phyloP scores from a whole-genome alignment of 371 early-diverging fungal genomes.

The Syncephalastrum monosporum region DNA sequence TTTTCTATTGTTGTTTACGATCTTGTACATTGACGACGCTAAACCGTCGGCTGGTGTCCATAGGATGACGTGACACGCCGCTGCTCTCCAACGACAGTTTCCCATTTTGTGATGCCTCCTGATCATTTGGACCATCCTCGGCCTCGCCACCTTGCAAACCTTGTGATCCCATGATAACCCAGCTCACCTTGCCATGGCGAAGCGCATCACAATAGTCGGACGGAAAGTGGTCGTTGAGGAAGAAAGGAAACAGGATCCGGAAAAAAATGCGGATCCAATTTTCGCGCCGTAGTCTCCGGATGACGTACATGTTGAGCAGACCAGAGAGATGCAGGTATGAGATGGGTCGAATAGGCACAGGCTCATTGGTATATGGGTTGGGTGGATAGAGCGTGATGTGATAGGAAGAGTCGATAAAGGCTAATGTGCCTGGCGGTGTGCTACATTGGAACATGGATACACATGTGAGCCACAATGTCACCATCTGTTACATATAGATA shows the following conservation, averaged over 20 bases:
- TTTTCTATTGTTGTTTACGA: not conserved
- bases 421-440: slow-evolving; percentile 56
- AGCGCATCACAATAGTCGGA: slow-evolving; percentile 51
- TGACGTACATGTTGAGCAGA: slow-evolving; percentile 43
- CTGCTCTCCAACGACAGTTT: no score
- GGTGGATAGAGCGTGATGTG: slow-evolving; percentile 49
- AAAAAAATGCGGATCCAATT: slow-evolving; percentile 46
- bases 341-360: slow-evolving; percentile 47
- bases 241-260: slow-evolving; percentile 51
- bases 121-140: not conserved
- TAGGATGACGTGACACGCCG: no score
- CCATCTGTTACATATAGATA: not conserved
- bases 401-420: slow-evolving; percentile 51
- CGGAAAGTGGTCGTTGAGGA: slow-evolving; percentile 60
- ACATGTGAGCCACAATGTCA: not conserved
- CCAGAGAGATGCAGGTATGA: slow-evolving; percentile 59
- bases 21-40: slow-evolving; percentile 11
- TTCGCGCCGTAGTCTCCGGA: slow-evolving; percentile 45
- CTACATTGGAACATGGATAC: slow-evolving; percentile 13
- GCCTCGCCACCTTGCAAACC: slow-evolving; percentile 27
- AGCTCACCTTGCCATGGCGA: slow-evolving; percentile 36
- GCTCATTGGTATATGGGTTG: slow-evolving; percentile 28
- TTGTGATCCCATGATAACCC: slow-evolving; percentile 41
- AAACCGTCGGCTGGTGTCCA: not conserved
- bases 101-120: no score